Evolutionary conservation across 352 stramenopile species (phyloP).

Genomic region (Globisporangium cylindrosporum): DNA sequence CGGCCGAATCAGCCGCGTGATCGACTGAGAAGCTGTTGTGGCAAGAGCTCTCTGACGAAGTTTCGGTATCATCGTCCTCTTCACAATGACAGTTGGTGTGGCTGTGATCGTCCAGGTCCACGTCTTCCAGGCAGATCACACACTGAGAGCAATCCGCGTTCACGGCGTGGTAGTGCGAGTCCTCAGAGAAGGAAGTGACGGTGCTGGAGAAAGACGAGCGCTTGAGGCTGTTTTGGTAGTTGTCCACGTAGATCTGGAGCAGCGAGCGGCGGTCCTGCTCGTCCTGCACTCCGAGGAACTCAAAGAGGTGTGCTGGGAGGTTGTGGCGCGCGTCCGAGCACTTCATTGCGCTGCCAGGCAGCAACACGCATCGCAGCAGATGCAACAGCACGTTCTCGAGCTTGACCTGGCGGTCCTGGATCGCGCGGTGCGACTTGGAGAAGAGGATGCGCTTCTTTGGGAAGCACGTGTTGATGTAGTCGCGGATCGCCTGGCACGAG

Average conservation of each 20-base stretch:
- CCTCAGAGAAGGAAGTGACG: slow-evolving; percentile 7
- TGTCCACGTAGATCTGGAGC: slow-evolving; percentile 70
- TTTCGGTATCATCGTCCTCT: slow-evolving; percentile 7
- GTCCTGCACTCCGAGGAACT: slow-evolving; percentile 57
- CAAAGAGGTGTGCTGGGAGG: slow-evolving; percentile 50
- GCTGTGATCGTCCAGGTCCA: slow-evolving; percentile 12
- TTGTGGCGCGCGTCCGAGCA: slow-evolving; percentile 46
- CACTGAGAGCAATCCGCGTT: slow-evolving; percentile 14
- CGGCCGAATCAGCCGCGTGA: not conserved
- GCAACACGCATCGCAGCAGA: slow-evolving; percentile 58
- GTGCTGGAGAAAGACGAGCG: slow-evolving; percentile 16
- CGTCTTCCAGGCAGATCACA: slow-evolving; percentile 20
- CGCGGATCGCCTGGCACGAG: slow-evolving; percentile 66
- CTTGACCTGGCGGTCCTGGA: slow-evolving; percentile 48
- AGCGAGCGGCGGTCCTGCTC: slow-evolving; percentile 52
- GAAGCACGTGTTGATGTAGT: slow-evolving; percentile 59
- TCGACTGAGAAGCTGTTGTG: not conserved
- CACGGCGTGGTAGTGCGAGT: slow-evolving; percentile 6
- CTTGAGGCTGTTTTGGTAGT: slow-evolving; percentile 37
- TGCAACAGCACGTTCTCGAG: slow-evolving; percentile 66
- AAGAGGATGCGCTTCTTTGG: slow-evolving; percentile 49
- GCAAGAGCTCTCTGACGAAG: not conserved
- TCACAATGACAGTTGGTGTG: slow-evolving; percentile 1
- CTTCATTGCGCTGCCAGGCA: slow-evolving; percentile 69
- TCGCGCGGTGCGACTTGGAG: slow-evolving; percentile 26